Base-by-base conservation (phyloP, 83 land plant genomes). In the Picea engelmannii region DNA sequence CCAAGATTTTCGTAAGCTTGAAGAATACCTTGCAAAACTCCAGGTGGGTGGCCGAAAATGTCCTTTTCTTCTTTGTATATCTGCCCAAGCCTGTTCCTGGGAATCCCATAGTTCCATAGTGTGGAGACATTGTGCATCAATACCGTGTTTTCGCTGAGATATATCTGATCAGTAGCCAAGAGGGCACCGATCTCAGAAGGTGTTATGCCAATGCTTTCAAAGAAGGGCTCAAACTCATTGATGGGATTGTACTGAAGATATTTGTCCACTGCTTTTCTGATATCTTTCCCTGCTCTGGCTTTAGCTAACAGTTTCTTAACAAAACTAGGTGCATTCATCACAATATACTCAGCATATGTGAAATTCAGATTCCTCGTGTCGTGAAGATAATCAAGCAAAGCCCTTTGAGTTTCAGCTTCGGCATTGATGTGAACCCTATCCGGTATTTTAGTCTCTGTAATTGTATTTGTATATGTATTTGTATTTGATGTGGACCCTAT, bases 151-250 rank as follows among this genome's bases (percentile, higher is more conserved):
- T 92, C 94, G 60, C 62, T 64, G 55, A 89, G 81, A 66, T 83
- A 89, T 81, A 88, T 60, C 67, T 84, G 70, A 78, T 86, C 62
- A 3, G 71, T 77, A 2, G 89, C 88, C 71, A 92, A 86, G 64
- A 89, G 61, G 31, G 85, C 52, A 40, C 13, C 5, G 44, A 80
- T 55, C 73, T 87, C 90, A 47, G 71, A 78, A n/a, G 87, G 90
- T n/a, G 83, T 76, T 81, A 92, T 73, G 27, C 94, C 94, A 27
- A 92, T 31, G 78, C 94, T 92, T 86, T 92, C 94, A 76, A 89
- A 92, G 83, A 92, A 92, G 6, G 90, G 94, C 73, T 92, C 94
- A 80, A 87, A 92, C 58, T 92, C 94, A 82, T 89, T 89, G 24
- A 92, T 86, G 11, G 90, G 94, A 65, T 89, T 70, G 66, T 84